Base-by-base conservation (phyloP, 164 flowering plant genomes). In the Sedum album region DNA sequence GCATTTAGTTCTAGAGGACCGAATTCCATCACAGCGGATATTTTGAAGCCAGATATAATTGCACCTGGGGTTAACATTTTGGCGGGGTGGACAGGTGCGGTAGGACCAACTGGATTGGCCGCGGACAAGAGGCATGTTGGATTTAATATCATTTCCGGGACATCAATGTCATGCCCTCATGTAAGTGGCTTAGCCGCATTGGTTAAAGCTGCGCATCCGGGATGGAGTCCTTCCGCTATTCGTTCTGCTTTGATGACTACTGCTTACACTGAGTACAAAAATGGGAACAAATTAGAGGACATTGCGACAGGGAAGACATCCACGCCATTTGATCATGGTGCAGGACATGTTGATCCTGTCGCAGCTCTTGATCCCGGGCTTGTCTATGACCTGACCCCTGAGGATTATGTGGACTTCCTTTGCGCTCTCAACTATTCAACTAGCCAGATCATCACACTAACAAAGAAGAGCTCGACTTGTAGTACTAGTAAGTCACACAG, bases 21-120 rank as follows among this genome's bases (percentile, higher is more conserved):
- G 21, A 81, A 75, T 67, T 7, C 55, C 5, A 67, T 65, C 8
- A 67, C 84, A 0, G 21, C 51, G 0, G 68, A 77, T 41, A 61
- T 88, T 18, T 33, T 85, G n/a, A 88, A 88, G 60, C 93, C 93
- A 11, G 93, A 88, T 66, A 0, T 88, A 39, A 69, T 83, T 9
- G 93, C 87, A 1, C 90, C 93, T 38, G 93, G 93, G 30, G 86
- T 83, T 62, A 57, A 84, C 76, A 88, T 88, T 76, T 71, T 86
- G 44, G 93, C 93, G 2, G 88, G 84, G 0, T 88, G 88, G 88
- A 76, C 85, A 0, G 78, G 70, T 15, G 69, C 46, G 0, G 62
- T 77, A 21, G 42, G 79, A 0, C 89, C 86, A 0, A 68, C 79
- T 0, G 76, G 57, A 4, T 25, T 79, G 0, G 1, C 68, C 1